Conservation (phyloP, 495 filamentous ascomycete species). For the Annulohypoxylon stygium region DNA sequence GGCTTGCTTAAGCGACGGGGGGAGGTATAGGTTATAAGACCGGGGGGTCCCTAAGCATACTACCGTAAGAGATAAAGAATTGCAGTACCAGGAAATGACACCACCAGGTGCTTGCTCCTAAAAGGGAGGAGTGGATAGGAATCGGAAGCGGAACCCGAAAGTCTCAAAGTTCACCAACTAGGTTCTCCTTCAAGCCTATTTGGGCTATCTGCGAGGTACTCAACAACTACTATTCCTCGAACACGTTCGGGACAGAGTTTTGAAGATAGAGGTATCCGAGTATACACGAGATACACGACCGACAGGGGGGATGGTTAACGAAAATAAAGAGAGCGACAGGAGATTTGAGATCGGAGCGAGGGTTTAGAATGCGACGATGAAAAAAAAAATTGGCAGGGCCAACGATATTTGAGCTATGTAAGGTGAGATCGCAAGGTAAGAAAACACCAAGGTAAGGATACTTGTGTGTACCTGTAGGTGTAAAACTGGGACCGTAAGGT, state of each 20-base stretch:
- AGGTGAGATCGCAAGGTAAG: constrained; percentile 54
- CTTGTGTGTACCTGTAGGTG: constrained; percentile 34
- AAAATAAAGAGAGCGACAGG: constrained; percentile 50
- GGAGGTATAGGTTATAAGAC: constrained; percentile 58
- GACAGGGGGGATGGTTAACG: constrained; percentile 47
- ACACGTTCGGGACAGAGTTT: constrained; percentile 36
- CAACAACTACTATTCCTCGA: constrained; percentile 36
- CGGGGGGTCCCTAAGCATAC: constrained; percentile 50
- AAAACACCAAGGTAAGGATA: constrained; percentile 57
- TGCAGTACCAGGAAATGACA: constrained; percentile 53
- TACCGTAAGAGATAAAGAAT: constrained; percentile 52
- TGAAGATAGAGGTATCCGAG: constrained; percentile 32
- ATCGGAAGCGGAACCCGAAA: constrained; percentile 60
- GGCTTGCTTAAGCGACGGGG: constrained; percentile 59
- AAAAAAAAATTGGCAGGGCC: constrained; percentile 29
- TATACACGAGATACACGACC: constrained; percentile 25
- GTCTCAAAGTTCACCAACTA: constrained; percentile 59
- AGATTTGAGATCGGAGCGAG: constrained; percentile 51
- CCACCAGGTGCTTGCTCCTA: constrained; percentile 52
- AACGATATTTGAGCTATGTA: constrained; percentile 46
- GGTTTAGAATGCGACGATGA: constrained; percentile 44
- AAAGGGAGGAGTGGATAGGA: constrained; percentile 57
- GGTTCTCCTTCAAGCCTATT: constrained; percentile 49
- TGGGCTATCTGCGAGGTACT: constrained; percentile 42
- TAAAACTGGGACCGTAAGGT: constrained; percentile 37